A percentile compares a stretch with the other conserved stretches of the same genome.
phyloP scores from a whole-genome alignment of 2,329 filamentous ascomycete genomes.

The Pseudogymnoascus sp. region DNA sequence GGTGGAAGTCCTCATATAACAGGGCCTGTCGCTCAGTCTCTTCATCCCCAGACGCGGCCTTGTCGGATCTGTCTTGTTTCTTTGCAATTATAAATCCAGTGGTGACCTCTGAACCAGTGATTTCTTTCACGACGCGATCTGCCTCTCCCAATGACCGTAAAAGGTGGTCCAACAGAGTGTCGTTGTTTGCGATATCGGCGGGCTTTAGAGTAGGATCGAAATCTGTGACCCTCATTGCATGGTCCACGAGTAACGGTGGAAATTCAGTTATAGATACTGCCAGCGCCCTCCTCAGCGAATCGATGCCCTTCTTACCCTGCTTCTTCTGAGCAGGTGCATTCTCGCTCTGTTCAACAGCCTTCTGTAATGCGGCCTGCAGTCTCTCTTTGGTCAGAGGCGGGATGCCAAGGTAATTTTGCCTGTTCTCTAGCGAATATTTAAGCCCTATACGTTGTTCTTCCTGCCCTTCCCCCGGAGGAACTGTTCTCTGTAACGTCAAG shows the following conservation, averaged over 20 bases:
- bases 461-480: conserved; percentile 72
- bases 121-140: conserved; percentile 56
- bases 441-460: conserved; percentile 72
- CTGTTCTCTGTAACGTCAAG: conserved; percentile 68
- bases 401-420: conserved; percentile 74
- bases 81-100: conserved; percentile 87
- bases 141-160: conserved; percentile 63
- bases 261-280: conserved; percentile 81
- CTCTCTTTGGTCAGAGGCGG: conserved; percentile 68
- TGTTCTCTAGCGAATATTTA: conserved; percentile 69
- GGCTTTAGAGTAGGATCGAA: conserved; percentile 63
- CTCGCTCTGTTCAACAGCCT: conserved; percentile 51
- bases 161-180: conserved; percentile 55
- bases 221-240: conserved; percentile 61
- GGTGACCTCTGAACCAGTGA: conserved; percentile 56
- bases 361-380: conserved; percentile 59
- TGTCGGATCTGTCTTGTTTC: conserved; percentile 31
- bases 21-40: conserved; percentile 37
- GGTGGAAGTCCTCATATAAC: conserved; percentile 91
- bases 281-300: conserved; percentile 70
- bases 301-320: conserved; percentile 57
- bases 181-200: conserved; percentile 60
- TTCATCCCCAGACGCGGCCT: conserved; percentile 19
- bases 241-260: conserved; percentile 79
- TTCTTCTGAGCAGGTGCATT: conserved; percentile 50